phyloP scores from a whole-genome alignment of 306 rosid species.

The Corylus americana region DNA sequence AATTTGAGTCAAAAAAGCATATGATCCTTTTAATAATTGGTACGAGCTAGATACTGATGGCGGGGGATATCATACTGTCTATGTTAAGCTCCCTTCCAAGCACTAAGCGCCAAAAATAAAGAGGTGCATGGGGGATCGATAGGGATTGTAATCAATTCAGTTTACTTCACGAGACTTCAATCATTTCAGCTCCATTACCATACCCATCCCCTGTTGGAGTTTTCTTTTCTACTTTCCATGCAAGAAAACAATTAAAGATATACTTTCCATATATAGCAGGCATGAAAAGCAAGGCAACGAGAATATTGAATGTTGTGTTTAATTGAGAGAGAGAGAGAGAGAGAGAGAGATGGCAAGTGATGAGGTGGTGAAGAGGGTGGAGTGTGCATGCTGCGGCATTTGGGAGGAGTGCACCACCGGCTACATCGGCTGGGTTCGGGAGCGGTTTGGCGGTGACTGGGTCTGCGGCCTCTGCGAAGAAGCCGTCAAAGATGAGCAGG shows the following conservation, averaged over 20 bases:
- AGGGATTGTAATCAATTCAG: neutral
- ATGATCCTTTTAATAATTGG: too few species aligned
- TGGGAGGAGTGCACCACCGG: constrained; percentile 10
- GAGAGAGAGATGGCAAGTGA: constrained; percentile 3
- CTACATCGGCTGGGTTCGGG: constrained; percentile 6
- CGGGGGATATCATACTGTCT: too few species aligned
- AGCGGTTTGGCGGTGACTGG: neutral
- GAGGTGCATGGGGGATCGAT: neutral
- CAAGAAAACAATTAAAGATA: neutral
- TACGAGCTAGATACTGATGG: too few species aligned
- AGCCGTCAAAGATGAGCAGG: constrained; percentile 12
- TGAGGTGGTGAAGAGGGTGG: constrained; percentile 8
- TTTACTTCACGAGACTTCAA: neutral
- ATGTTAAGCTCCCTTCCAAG: neutral
- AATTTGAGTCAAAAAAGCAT: too few species aligned
- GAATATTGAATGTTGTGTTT: too few species aligned
- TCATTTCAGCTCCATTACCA: neutral
- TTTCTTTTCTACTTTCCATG: neutral
- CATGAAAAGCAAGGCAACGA: neutral
- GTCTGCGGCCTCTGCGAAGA: constrained; percentile 19
- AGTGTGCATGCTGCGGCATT: constrained; percentile 3
- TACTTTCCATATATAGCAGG: neutral
- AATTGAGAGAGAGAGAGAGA: too few species aligned
- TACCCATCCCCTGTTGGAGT: neutral
- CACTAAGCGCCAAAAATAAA: neutral